Evolutionary conservation across 805 yeast genomes (phyloP).

Genomic region (Suhomyces kilbournensis): DNA sequence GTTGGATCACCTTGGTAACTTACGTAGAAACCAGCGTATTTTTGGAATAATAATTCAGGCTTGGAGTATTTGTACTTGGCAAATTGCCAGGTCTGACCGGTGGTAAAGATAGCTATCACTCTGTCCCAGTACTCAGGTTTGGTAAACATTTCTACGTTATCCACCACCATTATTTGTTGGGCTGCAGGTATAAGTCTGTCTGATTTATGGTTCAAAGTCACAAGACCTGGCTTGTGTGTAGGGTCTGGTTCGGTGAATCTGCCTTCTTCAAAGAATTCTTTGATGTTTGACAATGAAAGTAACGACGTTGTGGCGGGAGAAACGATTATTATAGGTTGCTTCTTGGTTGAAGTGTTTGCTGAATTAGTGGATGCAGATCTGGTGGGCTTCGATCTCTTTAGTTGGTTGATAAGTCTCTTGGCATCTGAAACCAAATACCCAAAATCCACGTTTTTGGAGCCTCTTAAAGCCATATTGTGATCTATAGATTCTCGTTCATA

Average conservation of each 20-base stretch:
- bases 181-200: conserved; percentile 50
- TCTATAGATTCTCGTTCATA: conserved; percentile 53
- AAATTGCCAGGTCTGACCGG: conserved; percentile 98
- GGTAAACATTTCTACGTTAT: conserved; percentile 74
- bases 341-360: conserved; percentile 19
- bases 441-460: conserved; percentile 64
- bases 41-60: conserved; percentile 78
- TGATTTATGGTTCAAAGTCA: conserved; percentile 54
- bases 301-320: conserved; percentile 45
- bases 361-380: conserved; percentile 63
- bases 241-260: conserved; percentile 53
- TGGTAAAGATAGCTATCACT: conserved; percentile 91
- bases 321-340: conserved; percentile 43
- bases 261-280: conserved; percentile 63
- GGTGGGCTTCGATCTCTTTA: conserved; percentile 53
- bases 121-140: conserved; percentile 98
- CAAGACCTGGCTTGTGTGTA: conserved; percentile 37
- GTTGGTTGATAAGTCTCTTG: conserved; percentile 50
- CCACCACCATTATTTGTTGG: conserved; percentile 75
- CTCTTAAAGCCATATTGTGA: conserved; percentile 62
- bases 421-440: conserved; percentile 69
- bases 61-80: conserved; percentile 78
- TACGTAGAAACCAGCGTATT: conserved; percentile 78
- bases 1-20: conserved; percentile 74
- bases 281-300: conserved; percentile 38